Conservation (phyloP, 164 flowering plant species). For the Aristolochia californica region DNA sequence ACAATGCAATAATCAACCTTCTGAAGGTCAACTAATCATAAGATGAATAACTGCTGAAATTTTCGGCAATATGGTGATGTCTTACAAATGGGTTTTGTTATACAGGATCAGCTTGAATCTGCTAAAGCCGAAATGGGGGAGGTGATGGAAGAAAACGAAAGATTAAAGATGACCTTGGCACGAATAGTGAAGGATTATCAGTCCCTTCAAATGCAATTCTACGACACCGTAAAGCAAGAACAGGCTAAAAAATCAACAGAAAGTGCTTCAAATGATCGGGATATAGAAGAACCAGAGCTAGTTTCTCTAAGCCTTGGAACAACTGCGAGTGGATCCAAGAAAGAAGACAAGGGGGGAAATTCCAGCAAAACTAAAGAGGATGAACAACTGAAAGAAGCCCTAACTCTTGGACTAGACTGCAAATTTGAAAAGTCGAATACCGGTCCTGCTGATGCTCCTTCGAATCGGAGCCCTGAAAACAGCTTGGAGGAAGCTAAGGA, state of each 20-base stretch:
- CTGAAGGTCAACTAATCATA: no score
- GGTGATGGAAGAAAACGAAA: constrained; percentile 65
- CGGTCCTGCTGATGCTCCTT: constrained; percentile 7
- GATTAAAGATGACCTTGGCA: constrained; percentile 38
- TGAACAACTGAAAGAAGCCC: constrained; percentile 20
- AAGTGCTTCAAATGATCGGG: constrained; percentile 11
- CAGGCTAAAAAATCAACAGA: constrained; percentile 15
- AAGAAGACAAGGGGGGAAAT: constrained; percentile 18
- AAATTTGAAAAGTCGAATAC: constrained; percentile 16
- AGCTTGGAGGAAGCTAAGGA: constrained; percentile 33
- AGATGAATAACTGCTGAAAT: no score
- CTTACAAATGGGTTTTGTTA: not conserved
- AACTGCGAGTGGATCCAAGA: constrained; percentile 21
- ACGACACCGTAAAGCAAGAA: constrained; percentile 29
- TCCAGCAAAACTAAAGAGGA: constrained; percentile 13
- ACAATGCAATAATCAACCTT: no score
- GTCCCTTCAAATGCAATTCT: constrained; percentile 40
- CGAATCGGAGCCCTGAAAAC: constrained; percentile 23
- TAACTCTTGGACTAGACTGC: constrained; percentile 35
- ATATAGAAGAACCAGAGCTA: constrained; percentile 37
- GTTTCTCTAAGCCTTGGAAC: constrained; percentile 75
- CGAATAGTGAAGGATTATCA: constrained; percentile 47
- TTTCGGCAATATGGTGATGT: no score
- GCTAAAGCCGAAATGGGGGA: constrained; percentile 62
- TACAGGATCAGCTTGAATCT: constrained; percentile 38